These are phyloP conservation scores for Beauveria australis DNA, from an alignment of 2,329 filamentous ascomycete species.

Conservation along the genomic window DNA sequence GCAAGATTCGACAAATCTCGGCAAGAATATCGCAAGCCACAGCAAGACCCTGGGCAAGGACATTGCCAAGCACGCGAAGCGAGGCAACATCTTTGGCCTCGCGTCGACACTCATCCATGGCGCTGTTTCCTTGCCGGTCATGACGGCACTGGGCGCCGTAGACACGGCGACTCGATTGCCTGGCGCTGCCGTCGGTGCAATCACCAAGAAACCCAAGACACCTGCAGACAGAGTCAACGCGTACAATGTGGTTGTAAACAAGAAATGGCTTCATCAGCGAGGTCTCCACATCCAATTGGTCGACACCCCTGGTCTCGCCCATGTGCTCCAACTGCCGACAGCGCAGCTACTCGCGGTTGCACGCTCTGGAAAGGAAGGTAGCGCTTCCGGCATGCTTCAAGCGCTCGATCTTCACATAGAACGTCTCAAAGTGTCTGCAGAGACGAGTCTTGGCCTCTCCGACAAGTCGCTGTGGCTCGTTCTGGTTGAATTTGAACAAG, in stretches of 20 bases:
- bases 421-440: background rate
- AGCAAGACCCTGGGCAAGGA: conserved; percentile 28
- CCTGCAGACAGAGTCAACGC: conserved; percentile 32
- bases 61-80: conserved; percentile 28
- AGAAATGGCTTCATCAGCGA: conserved; percentile 33
- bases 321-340: conserved; percentile 12
- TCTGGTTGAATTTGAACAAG: background rate
- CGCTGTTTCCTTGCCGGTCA: conserved; percentile 30
- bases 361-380: conserved; percentile 8
- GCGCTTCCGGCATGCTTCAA: conserved; percentile 4
- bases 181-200: conserved; percentile 23
- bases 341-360: conserved; percentile 8
- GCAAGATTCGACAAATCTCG: conserved; percentile 26
- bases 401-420: conserved; percentile 5
- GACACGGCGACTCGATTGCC: conserved; percentile 29
- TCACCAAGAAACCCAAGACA: conserved; percentile 30
- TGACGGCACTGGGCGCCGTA: conserved; percentile 27
- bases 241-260: conserved; percentile 34
- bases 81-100: conserved; percentile 32
- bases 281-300: conserved; percentile 30
- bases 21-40: conserved; percentile 28
- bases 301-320: conserved; percentile 20
- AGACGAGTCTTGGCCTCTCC: conserved; percentile 1
- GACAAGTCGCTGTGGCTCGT: conserved; percentile 10
- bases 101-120: conserved; percentile 28